These are phyloP conservation scores for Austroboletus eburneus DNA, from an alignment of 768 basidiomycete genomes.

Conservation along the genomic window DNA sequence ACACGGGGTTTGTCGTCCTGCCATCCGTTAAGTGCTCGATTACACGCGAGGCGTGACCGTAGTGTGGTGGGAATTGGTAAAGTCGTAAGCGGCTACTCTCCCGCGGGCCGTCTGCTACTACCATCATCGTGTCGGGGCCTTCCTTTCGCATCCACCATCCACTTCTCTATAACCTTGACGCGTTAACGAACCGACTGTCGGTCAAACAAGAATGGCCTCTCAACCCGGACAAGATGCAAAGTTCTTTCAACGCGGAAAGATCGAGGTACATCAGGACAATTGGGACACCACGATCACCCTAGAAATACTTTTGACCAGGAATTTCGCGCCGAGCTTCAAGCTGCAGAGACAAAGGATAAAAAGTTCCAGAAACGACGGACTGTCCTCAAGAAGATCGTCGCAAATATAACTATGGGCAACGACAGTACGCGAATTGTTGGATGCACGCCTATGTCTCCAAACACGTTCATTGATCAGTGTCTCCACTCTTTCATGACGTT, in stretches of 20 bases:
- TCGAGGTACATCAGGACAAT: conserved; percentile 53
- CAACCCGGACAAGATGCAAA: conserved; percentile 84
- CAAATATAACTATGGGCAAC: conserved; percentile 99
- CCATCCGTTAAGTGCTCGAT: too few relatives aligned
- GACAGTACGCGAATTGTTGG: conserved; percentile 68
- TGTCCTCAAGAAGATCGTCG: conserved; percentile 94
- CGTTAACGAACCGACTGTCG: not conserved
- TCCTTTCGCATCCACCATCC: too few relatives aligned
- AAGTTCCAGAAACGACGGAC: conserved; percentile 92
- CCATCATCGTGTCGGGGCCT: too few relatives aligned
- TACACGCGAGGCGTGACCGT: too few relatives aligned
- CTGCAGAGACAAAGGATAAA: conserved; percentile 94
- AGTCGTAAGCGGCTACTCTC: too few relatives aligned
- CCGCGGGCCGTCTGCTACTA: too few relatives aligned
- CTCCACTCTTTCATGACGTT: conserved; percentile 91
- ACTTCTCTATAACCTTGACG: too few relatives aligned
- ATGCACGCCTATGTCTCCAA: conserved; percentile 9
- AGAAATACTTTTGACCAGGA: conserved; percentile 46
- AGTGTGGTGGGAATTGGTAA: too few relatives aligned
- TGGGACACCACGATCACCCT: conserved; percentile 6
- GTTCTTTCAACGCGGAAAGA: conserved; percentile 89
- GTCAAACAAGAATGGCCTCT: conserved; percentile 33
- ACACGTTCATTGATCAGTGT: conserved; percentile 55
- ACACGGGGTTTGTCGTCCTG: too few relatives aligned
- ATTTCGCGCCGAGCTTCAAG: conserved; percentile 87